Base-by-base conservation (phyloP, 2,329 filamentous ascomycete species). In the Penicillium verrucosum region DNA sequence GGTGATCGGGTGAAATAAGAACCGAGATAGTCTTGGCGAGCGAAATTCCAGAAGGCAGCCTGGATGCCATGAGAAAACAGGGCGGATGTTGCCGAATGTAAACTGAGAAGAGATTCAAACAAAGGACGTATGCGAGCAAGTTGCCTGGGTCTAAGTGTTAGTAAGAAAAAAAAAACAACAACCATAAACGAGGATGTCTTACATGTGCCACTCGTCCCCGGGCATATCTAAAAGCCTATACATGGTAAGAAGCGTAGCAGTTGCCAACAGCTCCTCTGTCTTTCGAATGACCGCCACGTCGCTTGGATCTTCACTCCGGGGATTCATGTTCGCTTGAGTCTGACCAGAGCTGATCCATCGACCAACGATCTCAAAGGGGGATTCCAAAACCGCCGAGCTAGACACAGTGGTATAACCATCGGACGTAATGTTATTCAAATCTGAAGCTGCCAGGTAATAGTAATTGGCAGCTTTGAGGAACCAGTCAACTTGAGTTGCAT, bases 11-110 rank as follows among this genome's bases (percentile, higher is more conserved):
- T 85, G 57, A 85, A 84, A 62, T 82, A 86, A 36, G 84, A 83
- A 54, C 81, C 80, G 11, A 85, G 72, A 71, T 85, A 84, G 60
- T 87, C 85, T 61, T 86, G 81, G 9, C 83, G 77, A 12, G 83
- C 83, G 61, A 87, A 82, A 56, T 85, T 85, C 84, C 85, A 87
- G 65, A 87, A 87, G 0, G 81, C 82, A 2, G 84, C 82, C 62
- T 75, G 77, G 14, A 82, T 75, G 4, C 77, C 82, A 65, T 81
- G 81, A 8, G 79, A 80, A 2, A 81, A 79, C 3, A 49, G 42
- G 55, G 60, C 16, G 53, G 68, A 54, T 14, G 54, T 18, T 34
- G n/a, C 45, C 5, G 32, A 50, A 53, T 64, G 34, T 23, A 67
- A 37, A 42, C 75, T 72, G 11, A 81, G 74, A 18, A 77, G 69